phyloP scores from a whole-genome alignment of 208 protist species.

The Leishmania amazonensis region DNA sequence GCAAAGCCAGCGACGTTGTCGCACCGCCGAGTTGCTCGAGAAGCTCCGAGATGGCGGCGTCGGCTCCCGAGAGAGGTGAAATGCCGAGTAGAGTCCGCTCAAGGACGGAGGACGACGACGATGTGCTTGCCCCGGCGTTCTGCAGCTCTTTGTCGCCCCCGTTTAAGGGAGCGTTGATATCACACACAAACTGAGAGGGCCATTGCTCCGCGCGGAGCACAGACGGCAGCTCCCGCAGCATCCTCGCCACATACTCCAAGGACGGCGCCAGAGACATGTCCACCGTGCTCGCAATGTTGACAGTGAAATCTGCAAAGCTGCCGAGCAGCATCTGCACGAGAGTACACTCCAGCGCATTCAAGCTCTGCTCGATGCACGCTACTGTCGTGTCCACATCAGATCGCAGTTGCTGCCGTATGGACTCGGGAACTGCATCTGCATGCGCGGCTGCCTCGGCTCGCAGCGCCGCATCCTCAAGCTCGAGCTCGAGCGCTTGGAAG shows the following conservation, averaged over 20 bases:
- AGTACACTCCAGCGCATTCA: constrained; percentile 42
- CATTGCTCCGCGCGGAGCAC: constrained; percentile 42
- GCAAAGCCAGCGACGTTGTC: constrained; percentile 28
- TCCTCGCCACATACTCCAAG: constrained; percentile 33
- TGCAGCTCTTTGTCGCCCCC: neutral
- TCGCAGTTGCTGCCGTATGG: constrained; percentile 10
- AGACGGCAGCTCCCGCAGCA: constrained; percentile 24
- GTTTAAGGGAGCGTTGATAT: neutral
- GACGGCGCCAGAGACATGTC: neutral
- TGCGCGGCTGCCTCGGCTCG: constrained; percentile 7
- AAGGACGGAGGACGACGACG: neutral
- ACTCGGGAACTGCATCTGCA: constrained; percentile 9
- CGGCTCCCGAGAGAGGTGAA: neutral
- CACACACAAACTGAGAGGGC: constrained; percentile 43
- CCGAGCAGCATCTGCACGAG: constrained; percentile 42
- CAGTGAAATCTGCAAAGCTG: neutral
- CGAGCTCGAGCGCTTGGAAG: constrained; percentile 40
- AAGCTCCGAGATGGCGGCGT: neutral
- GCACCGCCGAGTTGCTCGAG: constrained; percentile 23
- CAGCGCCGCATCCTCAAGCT: constrained; percentile 40
- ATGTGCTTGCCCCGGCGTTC: neutral
- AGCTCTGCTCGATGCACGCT: constrained; percentile 11
- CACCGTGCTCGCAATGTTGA: neutral
- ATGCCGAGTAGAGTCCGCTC: neutral
- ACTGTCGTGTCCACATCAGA: constrained; percentile 17